Evolutionary conservation across 768 basidiomycete genomes (phyloP).

Genomic region (Psilocybe azurescens): DNA sequence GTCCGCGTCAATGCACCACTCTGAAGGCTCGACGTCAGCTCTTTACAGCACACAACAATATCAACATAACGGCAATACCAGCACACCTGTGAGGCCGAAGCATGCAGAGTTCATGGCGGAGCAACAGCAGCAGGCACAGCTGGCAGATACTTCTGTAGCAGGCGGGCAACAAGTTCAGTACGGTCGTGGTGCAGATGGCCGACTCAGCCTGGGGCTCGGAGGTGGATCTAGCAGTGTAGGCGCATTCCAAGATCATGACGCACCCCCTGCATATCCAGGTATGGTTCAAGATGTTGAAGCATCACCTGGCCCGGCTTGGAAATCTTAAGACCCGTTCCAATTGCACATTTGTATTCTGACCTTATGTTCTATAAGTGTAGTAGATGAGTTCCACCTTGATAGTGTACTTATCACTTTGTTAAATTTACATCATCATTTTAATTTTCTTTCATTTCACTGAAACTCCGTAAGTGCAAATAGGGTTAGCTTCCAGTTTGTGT

Average conservation of each 20-base stretch:
- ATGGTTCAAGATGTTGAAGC: background rate
- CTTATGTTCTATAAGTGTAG: no score
- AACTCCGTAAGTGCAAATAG: no score
- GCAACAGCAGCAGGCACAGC: background rate
- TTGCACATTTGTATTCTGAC: no score
- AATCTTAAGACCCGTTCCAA: no score
- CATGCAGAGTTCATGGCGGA: slow-evolving; percentile 3
- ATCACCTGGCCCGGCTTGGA: background rate
- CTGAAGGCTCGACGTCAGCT: background rate
- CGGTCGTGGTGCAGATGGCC: background rate
- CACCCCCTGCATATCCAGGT: background rate
- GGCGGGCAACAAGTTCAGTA: background rate
- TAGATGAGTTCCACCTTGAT: no score
- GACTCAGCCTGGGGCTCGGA: background rate
- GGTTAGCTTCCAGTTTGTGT: no score
- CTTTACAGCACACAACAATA: no score
- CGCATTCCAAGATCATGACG: background rate
- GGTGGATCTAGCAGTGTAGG: background rate
- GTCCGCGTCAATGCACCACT: background rate
- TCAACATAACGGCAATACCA: background rate
- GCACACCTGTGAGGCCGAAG: background rate
- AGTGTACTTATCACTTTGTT: no score
- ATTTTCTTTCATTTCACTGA: no score
- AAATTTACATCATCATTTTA: no score
- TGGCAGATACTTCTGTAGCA: background rate